A percentile compares a stretch with the other conserved stretches of the same genome.
Conservation (phyloP, 176 grass and related monocot species). For the Panicum miliaceum region DNA sequence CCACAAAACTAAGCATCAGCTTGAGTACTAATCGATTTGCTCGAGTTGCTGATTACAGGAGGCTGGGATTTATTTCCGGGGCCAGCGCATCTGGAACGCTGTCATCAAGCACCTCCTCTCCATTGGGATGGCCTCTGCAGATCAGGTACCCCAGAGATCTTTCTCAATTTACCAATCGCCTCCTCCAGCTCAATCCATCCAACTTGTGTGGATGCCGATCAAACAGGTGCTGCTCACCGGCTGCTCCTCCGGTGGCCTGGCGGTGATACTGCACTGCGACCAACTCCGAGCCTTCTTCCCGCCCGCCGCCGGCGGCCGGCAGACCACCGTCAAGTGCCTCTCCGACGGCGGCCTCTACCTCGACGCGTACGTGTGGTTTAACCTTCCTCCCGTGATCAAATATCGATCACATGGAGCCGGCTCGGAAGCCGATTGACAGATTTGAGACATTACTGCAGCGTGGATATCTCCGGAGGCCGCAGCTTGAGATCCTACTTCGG, state of each 20-base stretch:
- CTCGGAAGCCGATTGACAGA: background rate
- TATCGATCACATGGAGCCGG: background rate
- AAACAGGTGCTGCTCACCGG: conserved; percentile 69
- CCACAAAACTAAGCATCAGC: no score
- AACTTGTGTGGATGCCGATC: background rate
- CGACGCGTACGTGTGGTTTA: conserved; percentile 57
- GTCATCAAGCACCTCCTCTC: conserved; percentile 73
- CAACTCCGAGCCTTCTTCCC: conserved; percentile 62
- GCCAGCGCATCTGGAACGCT: conserved; percentile 79
- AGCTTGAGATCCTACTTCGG: conserved; percentile 60
- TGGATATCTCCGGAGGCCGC: conserved; percentile 59
- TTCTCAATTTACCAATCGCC: background rate
- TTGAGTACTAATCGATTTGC: background rate
- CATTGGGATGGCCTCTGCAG: conserved; percentile 70
- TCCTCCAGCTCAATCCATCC: no score
- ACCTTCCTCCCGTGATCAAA: background rate
- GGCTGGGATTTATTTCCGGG: conserved; percentile 57
- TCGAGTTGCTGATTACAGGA: conserved; percentile 29
- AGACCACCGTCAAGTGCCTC: conserved; percentile 73
- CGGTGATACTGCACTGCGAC: conserved; percentile 78
- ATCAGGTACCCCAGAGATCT: background rate
- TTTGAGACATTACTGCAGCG: conserved; percentile 20
- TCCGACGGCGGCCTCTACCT: conserved; percentile 85
- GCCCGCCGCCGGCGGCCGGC: no score
- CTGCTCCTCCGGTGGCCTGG: conserved; percentile 79